Base-by-base conservation (phyloP, 2,329 filamentous ascomycete species). In the Fusarium miscanthi region DNA sequence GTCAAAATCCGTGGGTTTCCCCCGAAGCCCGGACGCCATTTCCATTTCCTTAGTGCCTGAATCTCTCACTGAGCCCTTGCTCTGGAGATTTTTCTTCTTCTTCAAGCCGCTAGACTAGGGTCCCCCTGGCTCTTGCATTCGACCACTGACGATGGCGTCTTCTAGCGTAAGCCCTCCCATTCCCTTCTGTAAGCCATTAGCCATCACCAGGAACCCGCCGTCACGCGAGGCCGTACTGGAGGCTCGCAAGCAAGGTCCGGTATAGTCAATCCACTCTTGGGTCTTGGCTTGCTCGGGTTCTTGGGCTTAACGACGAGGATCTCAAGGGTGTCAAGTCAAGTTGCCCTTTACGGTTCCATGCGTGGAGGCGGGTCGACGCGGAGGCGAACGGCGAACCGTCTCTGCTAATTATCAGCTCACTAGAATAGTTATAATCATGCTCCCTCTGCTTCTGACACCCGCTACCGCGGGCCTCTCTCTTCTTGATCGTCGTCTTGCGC, bases 391-490 rank as follows among this genome's bases (percentile, higher is more conserved):
- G 40, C 42, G 51, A 63, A 48, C 48, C 31, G 31, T 27, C 31
- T 46, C 45, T 53, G 8, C 35, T 58, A 30, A 30, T 30, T 30
- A 51, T 59, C 53, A 45, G 45, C 43, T 71, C 69, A 60, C 59
- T 54, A 43, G 37, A 56, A 27, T 62, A 66, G 63, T 72, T 74
- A 74, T 74, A 74, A 74, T 62, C 49, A 66, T 69, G 45, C 65
- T 61, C 66, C 64, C 59, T 43, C 71, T 54, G 62, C 66, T 48
- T 62, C 30, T 30, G 40, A 12, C 30, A 63, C 19, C 65, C 52
- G 52, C 57, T 46, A 27, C n/a, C 48, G 56, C 62, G 37, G 48
- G 58, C 79, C 87, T 87, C 53, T 87, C 30, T 56, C 56, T 67
- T 63, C 51, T 59, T 38, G 43, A 59, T 59, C 57, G 42, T 53